Evolutionary conservation across 257 asterid genomes (phyloP).

Genomic region (Primulina huaijiensis): DNA sequence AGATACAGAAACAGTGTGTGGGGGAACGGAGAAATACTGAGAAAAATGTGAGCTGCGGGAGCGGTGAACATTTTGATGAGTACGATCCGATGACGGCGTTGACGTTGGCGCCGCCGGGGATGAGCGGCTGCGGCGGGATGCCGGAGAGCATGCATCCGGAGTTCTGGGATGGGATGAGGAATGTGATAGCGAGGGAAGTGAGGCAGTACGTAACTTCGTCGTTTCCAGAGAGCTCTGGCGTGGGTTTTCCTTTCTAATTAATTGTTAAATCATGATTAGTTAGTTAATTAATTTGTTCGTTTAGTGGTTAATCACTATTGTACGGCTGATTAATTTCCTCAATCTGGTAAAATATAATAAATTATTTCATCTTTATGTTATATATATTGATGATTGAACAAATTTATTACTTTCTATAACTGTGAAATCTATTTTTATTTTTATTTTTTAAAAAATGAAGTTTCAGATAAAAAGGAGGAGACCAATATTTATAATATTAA

Average conservation of each 20-base stretch:
- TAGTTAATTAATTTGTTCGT: not conserved
- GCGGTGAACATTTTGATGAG: constrained; percentile 25
- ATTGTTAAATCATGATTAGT: constrained; percentile 11
- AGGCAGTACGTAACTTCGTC: constrained; percentile 71
- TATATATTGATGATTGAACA: too few species aligned
- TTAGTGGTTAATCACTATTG: not conserved
- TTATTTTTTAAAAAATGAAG: too few species aligned
- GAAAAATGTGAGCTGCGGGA: constrained; percentile 16
- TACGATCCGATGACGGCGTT: constrained; percentile 70
- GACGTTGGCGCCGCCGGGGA: constrained; percentile 75
- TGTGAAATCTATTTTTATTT: too few species aligned
- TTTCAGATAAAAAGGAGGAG: too few species aligned
- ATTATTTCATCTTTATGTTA: too few species aligned
- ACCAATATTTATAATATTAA: too few species aligned
- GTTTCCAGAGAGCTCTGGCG: constrained; percentile 41
- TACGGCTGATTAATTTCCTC: too few species aligned
- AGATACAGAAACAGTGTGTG: not conserved
- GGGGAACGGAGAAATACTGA: constrained; percentile 8
- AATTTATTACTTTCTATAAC: too few species aligned
- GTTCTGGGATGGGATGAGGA: constrained; percentile 77
- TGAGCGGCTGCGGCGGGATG: constrained; percentile 22
- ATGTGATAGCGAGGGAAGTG: constrained; percentile 69
- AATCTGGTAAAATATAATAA: too few species aligned
- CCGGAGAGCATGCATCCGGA: constrained; percentile 44
- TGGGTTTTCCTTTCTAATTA: constrained; percentile 37